phyloP scores from a whole-genome alignment of 1,284 basidiomycete species.

The Apiotrichum mycotoxinovorans region DNA sequence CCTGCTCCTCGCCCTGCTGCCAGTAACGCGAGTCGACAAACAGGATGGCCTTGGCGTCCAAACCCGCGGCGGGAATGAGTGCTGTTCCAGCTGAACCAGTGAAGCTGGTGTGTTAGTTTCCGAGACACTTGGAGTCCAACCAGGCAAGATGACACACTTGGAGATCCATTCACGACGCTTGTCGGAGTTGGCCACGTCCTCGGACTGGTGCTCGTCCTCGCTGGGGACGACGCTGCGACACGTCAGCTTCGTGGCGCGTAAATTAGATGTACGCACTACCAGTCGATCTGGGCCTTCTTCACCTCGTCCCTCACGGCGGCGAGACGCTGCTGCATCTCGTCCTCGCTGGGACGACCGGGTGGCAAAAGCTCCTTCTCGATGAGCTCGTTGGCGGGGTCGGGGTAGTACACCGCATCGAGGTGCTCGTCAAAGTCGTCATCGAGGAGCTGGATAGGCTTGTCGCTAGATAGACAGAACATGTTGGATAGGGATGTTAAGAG shows the following conservation, averaged over 20 bases:
- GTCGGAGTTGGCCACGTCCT: constrained; percentile 76
- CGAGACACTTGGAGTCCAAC: too few species aligned
- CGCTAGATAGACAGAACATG: constrained; percentile 17
- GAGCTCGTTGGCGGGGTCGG: not conserved
- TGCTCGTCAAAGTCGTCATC: constrained; percentile 15
- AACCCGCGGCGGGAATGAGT: constrained; percentile 65
- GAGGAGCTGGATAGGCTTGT: constrained; percentile 14
- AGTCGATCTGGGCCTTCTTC: constrained; percentile 70
- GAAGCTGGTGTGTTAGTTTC: constrained; percentile 57
- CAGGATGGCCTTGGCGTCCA: constrained; percentile 54
- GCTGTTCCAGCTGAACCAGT: constrained; percentile 80
- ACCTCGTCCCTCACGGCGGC: constrained; percentile 66
- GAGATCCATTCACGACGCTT: constrained; percentile 79
- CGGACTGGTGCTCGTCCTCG: constrained; percentile 83
- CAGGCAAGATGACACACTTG: constrained; percentile 56
- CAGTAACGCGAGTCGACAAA: constrained; percentile 88
- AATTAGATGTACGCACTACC: constrained; percentile 64
- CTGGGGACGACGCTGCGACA: constrained; percentile 63
- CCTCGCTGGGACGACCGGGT: constrained; percentile 11
- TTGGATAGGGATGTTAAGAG: not conserved
- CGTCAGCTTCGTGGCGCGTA: constrained; percentile 7
- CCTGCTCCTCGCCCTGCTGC: constrained; percentile 72
- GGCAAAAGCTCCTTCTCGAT: constrained; percentile 11
- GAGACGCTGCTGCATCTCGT: constrained; percentile 54
- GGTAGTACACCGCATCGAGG: constrained; percentile 13